Evolutionary conservation across 2,329 filamentous ascomycete species (phyloP), one percentile per base, ranked within the genome.

Genomic region (Diaporthe sp.): DNA sequence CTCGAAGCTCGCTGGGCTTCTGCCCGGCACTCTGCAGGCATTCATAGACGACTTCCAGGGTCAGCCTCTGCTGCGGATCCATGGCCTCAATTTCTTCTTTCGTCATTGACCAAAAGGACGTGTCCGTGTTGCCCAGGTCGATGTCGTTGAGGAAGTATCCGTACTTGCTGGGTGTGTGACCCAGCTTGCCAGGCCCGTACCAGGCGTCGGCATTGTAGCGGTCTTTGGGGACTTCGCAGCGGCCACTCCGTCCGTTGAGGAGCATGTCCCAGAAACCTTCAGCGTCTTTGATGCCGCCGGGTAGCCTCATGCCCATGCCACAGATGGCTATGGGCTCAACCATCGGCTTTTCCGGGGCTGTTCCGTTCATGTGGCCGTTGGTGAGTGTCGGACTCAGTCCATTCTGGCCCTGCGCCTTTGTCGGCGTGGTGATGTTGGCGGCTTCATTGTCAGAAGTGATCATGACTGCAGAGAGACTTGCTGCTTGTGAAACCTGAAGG

Each of bases 251-350:
- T 33, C 80, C 80, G 55, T 82, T 80, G 55, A 79, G 22, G 0
- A 84, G 76, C 4, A 84, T 75, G 55, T 82, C 77, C 82, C 82
- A 84, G 54, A 80, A 82, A 4, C 77, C 78, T 10, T 78, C 68
- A 0, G 78, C 70, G 40, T 78, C 78, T 1, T 73, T 61, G 9
- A 84, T 76, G 1, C 78, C 76, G 2, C 82, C 82, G 0, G 82
- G 82, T 4, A 83, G 79, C 10, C 81, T 78, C 74, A 82, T 75
- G 1, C 77, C 82, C 75, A 83, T 81, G n/a, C 82, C 82, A 15
- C 80, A 76, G 52, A 83, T 81, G 30, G 82, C 82, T 28, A 83
- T 79, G 7, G 82, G 80, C 33, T 58, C 55, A 0, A 58, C 83
- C 13, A 25, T 38, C 4, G 55, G 55, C 12, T 58, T n/a, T 38